phyloP scores from a whole-genome alignment of 257 asterid species.

The Echium plantagineum region DNA sequence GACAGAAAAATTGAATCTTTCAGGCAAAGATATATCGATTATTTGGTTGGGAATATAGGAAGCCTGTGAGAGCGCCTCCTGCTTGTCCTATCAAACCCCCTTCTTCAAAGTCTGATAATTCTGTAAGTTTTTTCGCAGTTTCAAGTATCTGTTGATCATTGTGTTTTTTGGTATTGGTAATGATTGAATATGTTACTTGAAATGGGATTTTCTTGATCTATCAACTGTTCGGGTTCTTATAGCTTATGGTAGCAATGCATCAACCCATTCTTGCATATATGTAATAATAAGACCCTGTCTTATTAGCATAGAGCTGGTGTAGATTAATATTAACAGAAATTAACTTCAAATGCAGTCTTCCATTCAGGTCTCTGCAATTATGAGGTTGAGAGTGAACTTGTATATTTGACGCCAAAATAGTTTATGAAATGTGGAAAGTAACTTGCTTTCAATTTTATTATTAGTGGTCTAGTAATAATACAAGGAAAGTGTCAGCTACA shows the following conservation, averaged over 20 bases:
- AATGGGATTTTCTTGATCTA: too few species aligned
- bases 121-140: conserved; percentile 39
- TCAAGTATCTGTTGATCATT: background rate
- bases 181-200: too few species aligned
- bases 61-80: conserved; percentile 75
- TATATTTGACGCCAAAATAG: background rate
- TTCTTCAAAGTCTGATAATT: conserved; percentile 27
- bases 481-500: background rate
- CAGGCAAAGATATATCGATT: conserved; percentile 73
- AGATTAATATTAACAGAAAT: background rate
- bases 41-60: conserved; percentile 80
- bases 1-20: conserved; percentile 3
- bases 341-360: background rate
- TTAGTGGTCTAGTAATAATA: background rate
- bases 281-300: background rate
- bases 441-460: background rate
- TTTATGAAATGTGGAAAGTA: background rate
- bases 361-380: background rate
- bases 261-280: background rate
- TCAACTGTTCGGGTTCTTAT: too few species aligned
- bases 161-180: background rate
- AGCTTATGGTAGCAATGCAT: background rate
- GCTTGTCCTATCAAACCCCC: conserved; percentile 83
- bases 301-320: background rate
- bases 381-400: background rate